Conservation (phyloP, 805 yeast genomes). For the Saturnispora besseyi region DNA sequence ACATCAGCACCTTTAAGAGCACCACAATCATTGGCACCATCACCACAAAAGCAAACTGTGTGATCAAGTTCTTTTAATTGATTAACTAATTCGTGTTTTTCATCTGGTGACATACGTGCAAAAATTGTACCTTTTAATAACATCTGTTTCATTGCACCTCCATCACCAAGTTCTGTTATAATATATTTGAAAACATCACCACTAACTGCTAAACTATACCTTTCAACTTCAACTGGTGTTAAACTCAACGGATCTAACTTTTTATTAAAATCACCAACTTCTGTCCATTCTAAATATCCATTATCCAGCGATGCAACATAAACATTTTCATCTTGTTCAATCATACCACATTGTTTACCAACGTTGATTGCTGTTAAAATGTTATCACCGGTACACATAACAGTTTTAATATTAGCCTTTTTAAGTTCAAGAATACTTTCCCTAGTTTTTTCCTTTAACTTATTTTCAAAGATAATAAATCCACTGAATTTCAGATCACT, state of each 20-base stretch:
- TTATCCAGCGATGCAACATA: constrained; percentile 56
- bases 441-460: constrained; percentile 63
- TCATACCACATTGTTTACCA: constrained; percentile 70
- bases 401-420: constrained; percentile 66
- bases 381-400: constrained; percentile 98
- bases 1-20: constrained; percentile 97
- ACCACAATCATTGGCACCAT: constrained; percentile 99
- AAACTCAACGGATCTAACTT: constrained; percentile 58
- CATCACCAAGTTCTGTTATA: constrained; percentile 44
- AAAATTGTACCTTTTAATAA: constrained; percentile 67
- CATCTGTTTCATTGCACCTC: constrained; percentile 39
- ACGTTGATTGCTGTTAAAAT: constrained; percentile 91
- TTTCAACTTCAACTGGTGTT: constrained; percentile 33
- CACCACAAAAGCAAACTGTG: constrained; percentile 96
- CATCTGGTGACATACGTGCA: constrained; percentile 99
- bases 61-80: constrained; percentile 78
- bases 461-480: constrained; percentile 86
- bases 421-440: constrained; percentile 49
- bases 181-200: constrained; percentile 86
- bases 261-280: constrained; percentile 49
- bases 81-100: constrained; percentile 90
- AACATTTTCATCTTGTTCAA: constrained; percentile 36
- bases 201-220: constrained; percentile 73
- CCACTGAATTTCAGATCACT: constrained; percentile 67
- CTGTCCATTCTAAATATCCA: constrained; percentile 43